phyloP scores from a whole-genome alignment of 2,329 filamentous ascomycete species.

The Penicillium concentricum region DNA sequence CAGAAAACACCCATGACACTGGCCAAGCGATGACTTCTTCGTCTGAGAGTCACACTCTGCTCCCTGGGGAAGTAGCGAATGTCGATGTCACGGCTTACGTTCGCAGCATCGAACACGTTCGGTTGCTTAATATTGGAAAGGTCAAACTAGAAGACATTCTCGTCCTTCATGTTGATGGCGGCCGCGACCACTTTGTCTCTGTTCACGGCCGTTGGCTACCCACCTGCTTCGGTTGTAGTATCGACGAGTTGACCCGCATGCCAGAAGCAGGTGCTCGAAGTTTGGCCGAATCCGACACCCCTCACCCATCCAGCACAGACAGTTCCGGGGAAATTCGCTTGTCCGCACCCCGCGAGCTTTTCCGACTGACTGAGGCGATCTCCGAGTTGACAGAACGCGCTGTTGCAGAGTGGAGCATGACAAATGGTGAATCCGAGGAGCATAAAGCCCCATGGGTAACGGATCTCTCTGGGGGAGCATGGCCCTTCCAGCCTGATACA shows the following conservation, averaged over 20 bases:
- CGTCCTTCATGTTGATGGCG: conserved; percentile 77
- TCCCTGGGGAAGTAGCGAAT: conserved; percentile 79
- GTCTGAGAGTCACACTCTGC: conserved; percentile 61
- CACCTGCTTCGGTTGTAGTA: conserved; percentile 76
- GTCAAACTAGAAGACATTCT: conserved; percentile 77
- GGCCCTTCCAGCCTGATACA: conserved; percentile 59
- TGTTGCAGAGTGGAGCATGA: conserved; percentile 64
- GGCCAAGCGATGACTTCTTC: conserved; percentile 25
- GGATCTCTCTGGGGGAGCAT: conserved; percentile 47
- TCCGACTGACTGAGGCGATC: conserved; percentile 81
- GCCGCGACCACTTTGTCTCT: conserved; percentile 88
- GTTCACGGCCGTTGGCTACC: conserved; percentile 75
- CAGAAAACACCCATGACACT: conserved; percentile 37
- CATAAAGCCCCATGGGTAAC: conserved; percentile 52
- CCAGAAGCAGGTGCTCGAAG: conserved; percentile 77
- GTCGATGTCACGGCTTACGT: conserved; percentile 69
- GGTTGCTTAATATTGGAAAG: conserved; percentile 68
- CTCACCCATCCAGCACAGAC: conserved; percentile 31
- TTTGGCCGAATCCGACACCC: conserved; percentile 41
- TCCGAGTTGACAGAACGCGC: conserved; percentile 59
- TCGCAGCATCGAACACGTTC: conserved; percentile 61
- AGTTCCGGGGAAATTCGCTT: conserved; percentile 52
- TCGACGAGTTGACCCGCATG: conserved; percentile 84
- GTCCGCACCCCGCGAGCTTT: conserved; percentile 84
- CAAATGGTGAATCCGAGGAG: conserved; percentile 38